phyloP scores from a whole-genome alignment of 2,329 filamentous ascomycete genomes.

The Fusarium sp. region DNA sequence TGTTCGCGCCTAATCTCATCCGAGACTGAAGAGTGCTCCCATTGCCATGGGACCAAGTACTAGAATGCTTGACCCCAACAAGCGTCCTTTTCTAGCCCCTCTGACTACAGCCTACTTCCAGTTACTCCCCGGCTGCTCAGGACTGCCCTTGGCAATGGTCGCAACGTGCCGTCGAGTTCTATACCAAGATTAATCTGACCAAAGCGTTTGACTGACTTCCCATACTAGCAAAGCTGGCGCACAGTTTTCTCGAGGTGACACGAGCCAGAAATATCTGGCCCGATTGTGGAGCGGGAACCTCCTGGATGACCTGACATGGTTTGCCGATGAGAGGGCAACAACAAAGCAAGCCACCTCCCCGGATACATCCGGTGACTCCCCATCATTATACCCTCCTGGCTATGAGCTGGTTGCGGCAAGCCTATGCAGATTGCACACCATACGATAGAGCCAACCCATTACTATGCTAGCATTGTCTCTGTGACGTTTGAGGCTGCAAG shows the following conservation, averaged over 20 bases:
- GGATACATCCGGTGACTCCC: neutral
- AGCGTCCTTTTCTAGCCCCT: neutral
- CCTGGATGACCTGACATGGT: slow-evolving; percentile 39
- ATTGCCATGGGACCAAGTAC: too few relatives aligned
- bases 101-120: neutral
- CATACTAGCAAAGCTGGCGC: slow-evolving; percentile 47
- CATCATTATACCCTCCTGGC: neutral
- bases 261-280: slow-evolving; percentile 38
- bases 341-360: neutral
- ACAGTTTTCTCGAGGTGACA: slow-evolving; percentile 26
- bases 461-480: neutral
- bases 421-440: neutral
- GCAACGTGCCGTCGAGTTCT: slow-evolving; percentile 46
- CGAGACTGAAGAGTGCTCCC: neutral
- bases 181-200: slow-evolving; percentile 40
- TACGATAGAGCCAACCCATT: neutral
- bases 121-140: neutral
- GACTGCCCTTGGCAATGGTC: slow-evolving; percentile 30
- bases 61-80: neutral
- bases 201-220: slow-evolving; percentile 43
- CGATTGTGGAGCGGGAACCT: slow-evolving; percentile 47
- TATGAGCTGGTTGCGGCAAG: neutral
- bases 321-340: neutral
- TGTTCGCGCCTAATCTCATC: neutral
- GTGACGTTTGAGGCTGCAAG: neutral